Base-by-base conservation (phyloP, 495 filamentous ascomycete genomes). In the Coniosporium apollinis region DNA sequence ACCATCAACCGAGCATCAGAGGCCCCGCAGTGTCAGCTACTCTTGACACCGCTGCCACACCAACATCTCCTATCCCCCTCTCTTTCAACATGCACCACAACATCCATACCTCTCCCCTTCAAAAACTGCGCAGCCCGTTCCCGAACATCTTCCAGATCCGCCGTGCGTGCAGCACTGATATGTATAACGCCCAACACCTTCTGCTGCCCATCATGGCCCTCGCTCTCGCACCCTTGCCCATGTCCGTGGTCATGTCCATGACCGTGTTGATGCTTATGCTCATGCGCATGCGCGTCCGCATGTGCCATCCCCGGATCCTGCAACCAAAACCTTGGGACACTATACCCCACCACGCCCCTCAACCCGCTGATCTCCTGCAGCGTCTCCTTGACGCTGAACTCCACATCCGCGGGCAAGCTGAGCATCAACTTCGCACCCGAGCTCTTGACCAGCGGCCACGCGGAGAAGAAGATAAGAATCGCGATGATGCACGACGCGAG, bases 401-500 rank as follows among this genome's bases (percentile, higher is more conserved):
- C 89, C 4, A 78, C 72, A 41, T 83, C 80, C 11, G 72, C 78
- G 1, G 89, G 85, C 5, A 96, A 62, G 2, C 83, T 79, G 19
- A 99, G 67, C 10, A 99, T 61, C 13, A 99, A 55, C 10, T 75
- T 74, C 42, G 74, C 72, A 2, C 86, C 89, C 1, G 80, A 82
- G 11, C 78, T 82, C 42, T 67, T 80, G 28, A 99, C 85, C 5
- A 99, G 66, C 2, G 89, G 89, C 15, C 86, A 68, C 0, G 91
- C 80, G 19, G 85, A 86, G 5, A 74, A 67, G 48, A 94, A 82
- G 43, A 99, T 99, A 39, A 96, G 61, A 22, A 87, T 70, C 0
- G 89, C 87, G 45, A 99, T 99, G 32, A 94, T 62, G 51, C 84
- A 85, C 2, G 89, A 94, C 2, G 87, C 89, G 14, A 96, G 53